Percentiles rank a stretch among this genome's conserved stretches.
phyloP scores from a whole-genome alignment of 2,329 filamentous ascomycete species.

The Penicillium sp. region DNA sequence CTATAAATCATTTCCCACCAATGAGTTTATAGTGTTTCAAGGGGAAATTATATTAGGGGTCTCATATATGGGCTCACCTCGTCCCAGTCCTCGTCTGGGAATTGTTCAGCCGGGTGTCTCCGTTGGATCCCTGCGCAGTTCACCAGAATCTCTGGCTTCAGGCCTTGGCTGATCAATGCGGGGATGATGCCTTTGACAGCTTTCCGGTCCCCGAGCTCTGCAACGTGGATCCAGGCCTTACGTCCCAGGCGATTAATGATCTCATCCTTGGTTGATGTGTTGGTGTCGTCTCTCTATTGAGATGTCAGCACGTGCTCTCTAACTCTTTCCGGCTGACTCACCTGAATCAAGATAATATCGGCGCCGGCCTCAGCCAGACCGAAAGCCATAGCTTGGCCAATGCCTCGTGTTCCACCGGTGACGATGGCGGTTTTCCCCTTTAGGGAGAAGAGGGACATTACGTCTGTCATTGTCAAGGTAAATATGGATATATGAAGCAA shows the following conservation, averaged over 20 bases:
- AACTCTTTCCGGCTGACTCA: slow-evolving; percentile 10
- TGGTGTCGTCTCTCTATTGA: slow-evolving; percentile 53
- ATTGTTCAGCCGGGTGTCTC: slow-evolving; percentile 70
- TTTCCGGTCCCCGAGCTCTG: slow-evolving; percentile 44
- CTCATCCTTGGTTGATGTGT: slow-evolving; percentile 45
- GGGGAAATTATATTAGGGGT: background rate
- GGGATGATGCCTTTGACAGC: slow-evolving; percentile 44
- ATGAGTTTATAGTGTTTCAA: background rate
- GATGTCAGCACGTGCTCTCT: background rate
- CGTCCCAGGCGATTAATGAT: slow-evolving; percentile 40
- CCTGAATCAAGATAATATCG: slow-evolving; percentile 46
- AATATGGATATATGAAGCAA: background rate
- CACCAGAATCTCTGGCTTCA: slow-evolving; percentile 71
- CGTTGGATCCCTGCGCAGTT: slow-evolving; percentile 87
- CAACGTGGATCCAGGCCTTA: slow-evolving; percentile 44
- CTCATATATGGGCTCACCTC: slow-evolving; percentile 45
- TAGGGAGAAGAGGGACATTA: slow-evolving; percentile 39
- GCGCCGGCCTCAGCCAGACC: slow-evolving; percentile 49
- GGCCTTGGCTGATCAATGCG: slow-evolving; percentile 40
- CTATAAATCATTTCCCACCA: slow-evolving; percentile 27
- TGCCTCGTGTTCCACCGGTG: slow-evolving; percentile 49
- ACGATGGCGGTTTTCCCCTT: slow-evolving; percentile 45
- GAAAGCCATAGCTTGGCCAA: slow-evolving; percentile 48
- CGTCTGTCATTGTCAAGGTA: slow-evolving; percentile 25
- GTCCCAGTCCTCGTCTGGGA: slow-evolving; percentile 75